Conservation (phyloP, 495 filamentous ascomycete species). For the Xylaria scruposa region DNA sequence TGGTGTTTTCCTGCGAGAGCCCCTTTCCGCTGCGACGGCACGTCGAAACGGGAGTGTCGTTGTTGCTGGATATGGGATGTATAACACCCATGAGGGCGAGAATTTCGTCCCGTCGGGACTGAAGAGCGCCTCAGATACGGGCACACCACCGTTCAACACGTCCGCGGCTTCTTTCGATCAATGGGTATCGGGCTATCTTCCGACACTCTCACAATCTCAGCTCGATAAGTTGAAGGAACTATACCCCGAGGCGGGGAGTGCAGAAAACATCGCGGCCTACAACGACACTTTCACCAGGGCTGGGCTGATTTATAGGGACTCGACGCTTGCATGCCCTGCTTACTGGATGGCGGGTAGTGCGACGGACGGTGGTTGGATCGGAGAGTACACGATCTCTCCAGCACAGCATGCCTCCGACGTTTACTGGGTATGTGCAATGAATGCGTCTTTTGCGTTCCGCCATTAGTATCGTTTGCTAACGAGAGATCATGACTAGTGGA, state of each 20-base stretch:
- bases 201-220: conserved; percentile 48
- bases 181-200: conserved; percentile 62
- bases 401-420: conserved; percentile 67
- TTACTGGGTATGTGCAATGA: conserved; percentile 52
- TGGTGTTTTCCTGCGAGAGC: conserved; percentile 55
- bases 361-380: conserved; percentile 54
- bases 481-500: conserved; percentile 55
- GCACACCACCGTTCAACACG: conserved; percentile 1
- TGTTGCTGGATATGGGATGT: conserved; percentile 58
- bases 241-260: conserved; percentile 54
- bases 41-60: conserved; percentile 50
- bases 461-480: neutral
- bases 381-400: conserved; percentile 65
- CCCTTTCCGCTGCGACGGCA: conserved; percentile 52
- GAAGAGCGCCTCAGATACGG: conserved; percentile 24
- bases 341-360: conserved; percentile 62
- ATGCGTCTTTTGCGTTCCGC: neutral
- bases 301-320: conserved; percentile 62
- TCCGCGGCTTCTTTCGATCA: conserved; percentile 48
- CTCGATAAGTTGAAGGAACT: conserved; percentile 43
- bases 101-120: conserved; percentile 63
- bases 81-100: conserved; percentile 65
- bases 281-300: conserved; percentile 57
- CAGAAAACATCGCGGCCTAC: conserved; percentile 53
- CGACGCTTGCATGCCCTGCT: conserved; percentile 65